These are phyloP conservation scores for Myxozyma neglecta DNA, from an alignment of 805 yeast genomes.

Conservation along the genomic window DNA sequence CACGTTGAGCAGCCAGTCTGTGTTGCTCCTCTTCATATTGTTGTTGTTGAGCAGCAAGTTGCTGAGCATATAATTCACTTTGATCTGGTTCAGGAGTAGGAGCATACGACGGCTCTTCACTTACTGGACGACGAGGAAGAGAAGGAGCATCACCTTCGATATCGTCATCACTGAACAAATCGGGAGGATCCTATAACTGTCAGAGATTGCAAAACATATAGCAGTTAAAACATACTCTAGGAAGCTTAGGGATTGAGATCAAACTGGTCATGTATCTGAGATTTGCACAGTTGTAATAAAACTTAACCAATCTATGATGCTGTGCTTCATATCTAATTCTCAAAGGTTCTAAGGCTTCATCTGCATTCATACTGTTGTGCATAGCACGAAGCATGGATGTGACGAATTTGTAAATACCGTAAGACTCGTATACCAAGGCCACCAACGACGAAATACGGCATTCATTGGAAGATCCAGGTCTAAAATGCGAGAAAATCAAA, in stretches of 20 bases:
- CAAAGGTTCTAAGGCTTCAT: constrained; percentile 74
- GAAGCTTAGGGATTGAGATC: constrained; percentile 73
- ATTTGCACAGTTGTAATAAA: constrained; percentile 86
- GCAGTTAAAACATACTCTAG: constrained; percentile 35
- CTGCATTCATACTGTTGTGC: constrained; percentile 68
- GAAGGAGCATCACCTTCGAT: constrained; percentile 39
- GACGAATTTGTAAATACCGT: constrained; percentile 86
- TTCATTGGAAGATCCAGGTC: constrained; percentile 59
- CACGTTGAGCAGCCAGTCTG: constrained; percentile 53
- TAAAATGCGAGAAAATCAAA: constrained; percentile 68
- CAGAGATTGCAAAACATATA: not conserved
- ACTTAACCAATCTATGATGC: constrained; percentile 68
- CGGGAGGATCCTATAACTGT: constrained; percentile 52
- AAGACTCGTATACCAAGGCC: constrained; percentile 86
- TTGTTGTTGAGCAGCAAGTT: constrained; percentile 44
- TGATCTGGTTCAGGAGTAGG: constrained; percentile 34
- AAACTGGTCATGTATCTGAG: constrained; percentile 77
- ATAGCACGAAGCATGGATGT: constrained; percentile 89
- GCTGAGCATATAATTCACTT: constrained; percentile 45
- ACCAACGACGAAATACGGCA: constrained; percentile 84
- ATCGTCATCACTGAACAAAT: constrained; percentile 50
- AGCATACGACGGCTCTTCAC: constrained; percentile 34
- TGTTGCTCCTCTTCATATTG: constrained; percentile 40
- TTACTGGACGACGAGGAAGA: constrained; percentile 45
- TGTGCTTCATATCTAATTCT: constrained; percentile 70